Base-by-base conservation (phyloP, 2,329 filamentous ascomycete species). In the Coniochaeta ligniaria region DNA sequence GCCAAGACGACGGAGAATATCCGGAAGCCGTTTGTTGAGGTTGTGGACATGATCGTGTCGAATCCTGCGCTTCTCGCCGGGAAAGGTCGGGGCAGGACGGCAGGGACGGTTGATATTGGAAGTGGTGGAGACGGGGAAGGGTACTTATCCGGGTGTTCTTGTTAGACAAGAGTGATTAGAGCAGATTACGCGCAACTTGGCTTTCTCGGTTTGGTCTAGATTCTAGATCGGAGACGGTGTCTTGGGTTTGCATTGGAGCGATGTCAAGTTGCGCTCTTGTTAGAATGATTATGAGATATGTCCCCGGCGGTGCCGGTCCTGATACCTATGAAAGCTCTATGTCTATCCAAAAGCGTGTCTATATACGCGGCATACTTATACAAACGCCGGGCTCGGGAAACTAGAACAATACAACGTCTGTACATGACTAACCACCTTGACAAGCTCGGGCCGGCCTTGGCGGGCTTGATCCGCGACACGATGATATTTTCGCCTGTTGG, bases 1-100 rank as follows among this genome's bases (percentile, higher is more conserved):
- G 75, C 79, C 52, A 81, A 81, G 72, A 82, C 80, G 26, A 73
- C 78, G 57, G 78, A 82, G 67, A 79, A 82, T 66, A 76, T 83
- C 24, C 72, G 76, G 62, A 73, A 71, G 66, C 78, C 80, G 20
- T 84, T 84, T 67, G 71, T 81, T 55, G 80, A 82, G 58, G 73
- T 82, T 54, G 78, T 84, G 31, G 77, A 81, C 64, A 71, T 70
- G 62, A 79, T 84, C 62, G 75, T 83, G 28, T 73, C 73, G 60
- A 76, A 72, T 45, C 77, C 77, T 1, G 72, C 76, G 43, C 68
- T 83, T 28, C 66, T 82, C 63, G 70, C 66, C 9, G 71, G 66
- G 5, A 63, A 66, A 0, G 63, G 60, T 17, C 55, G 67, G 8
- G 62, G 66, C 47, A 63, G 69, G 8, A 66, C 65, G 3, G 66